Evolutionary conservation across 495 filamentous ascomycete species (phyloP), one percentile per base, ranked within the genome.

Genomic region (Letharia columbiana): DNA sequence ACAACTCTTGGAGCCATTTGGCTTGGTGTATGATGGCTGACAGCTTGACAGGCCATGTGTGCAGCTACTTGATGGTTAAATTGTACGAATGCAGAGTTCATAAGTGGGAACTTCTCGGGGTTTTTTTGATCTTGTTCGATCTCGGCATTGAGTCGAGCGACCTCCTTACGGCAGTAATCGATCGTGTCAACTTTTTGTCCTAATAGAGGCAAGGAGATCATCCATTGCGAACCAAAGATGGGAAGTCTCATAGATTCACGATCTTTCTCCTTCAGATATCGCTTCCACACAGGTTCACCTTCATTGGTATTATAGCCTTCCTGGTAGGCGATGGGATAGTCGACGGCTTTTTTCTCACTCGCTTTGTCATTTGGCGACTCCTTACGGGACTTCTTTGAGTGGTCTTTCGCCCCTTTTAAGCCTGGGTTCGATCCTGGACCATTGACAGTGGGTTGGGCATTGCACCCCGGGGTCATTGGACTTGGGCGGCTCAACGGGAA

Each of bases 21-120:
- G 71, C 92, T 91, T 3, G 95, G 95, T 9, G 94, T 74, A 71
- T 98, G 94, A 71, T 98, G 93, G 54, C 86, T 92, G 67, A 96
- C 85, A 35, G 91, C 83, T 75, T 98, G 94, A 74, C 91, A 96
- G 66, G 93, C 93, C 94, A 98, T 98, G 71, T 98, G 94, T 3
- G 94, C 94, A 11, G 92, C 91, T 8, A 96, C 91, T 76, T 98
- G 94, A 71, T 96, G 90, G 70, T 98, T 96, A 82, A 98, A 98
- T 74, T 98, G 94, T 63, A 98, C 91, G 71, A 98, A 98, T 18
- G 94, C 94, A 17, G 95, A 96, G 71, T 92, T 97, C 93, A 98
- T 96, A 63, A 93, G 78, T 3, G 94, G 95, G 67, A 89, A 98
- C 40, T 86, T 86, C 70, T 97, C 93, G 0, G 89, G 90, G 42